Evolutionary conservation across 1,139 yeast genomes (phyloP).

Genomic region (Kodamaea sp.): DNA sequence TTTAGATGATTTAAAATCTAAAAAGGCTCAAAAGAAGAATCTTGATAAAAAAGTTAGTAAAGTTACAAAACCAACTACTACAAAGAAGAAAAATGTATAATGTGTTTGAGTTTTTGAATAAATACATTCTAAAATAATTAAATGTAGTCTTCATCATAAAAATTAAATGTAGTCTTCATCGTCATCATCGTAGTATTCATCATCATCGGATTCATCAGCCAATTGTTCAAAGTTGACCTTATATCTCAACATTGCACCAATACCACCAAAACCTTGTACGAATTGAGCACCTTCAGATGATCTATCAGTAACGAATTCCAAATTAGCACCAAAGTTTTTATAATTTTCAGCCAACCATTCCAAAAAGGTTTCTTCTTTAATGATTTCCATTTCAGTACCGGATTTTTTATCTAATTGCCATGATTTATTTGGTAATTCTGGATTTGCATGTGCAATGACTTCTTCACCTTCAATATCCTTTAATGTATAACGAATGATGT

Average conservation of each 20-base stretch:
- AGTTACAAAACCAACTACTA: conserved; percentile 11
- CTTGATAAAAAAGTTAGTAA: conserved; percentile 1
- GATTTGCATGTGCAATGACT: conserved; percentile 69
- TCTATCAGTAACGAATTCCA: conserved; percentile 94
- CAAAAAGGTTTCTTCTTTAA: conserved; percentile 75
- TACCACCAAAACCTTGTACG: conserved; percentile 97
- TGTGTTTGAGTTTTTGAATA: not conserved
- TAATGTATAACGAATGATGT: conserved; percentile 75
- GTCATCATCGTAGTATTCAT: conserved; percentile 75
- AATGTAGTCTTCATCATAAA: conserved; percentile 57
- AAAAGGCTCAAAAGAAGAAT: conserved; percentile 18
- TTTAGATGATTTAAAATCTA: conserved; percentile 54
- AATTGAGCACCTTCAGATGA: conserved; percentile 98
- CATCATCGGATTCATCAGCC: conserved; percentile 82
- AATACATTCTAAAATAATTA: conserved; percentile 16
- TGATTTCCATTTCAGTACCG: conserved; percentile 85
- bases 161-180: conserved; percentile 55
- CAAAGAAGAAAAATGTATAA: conserved; percentile 1
- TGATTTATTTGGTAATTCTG: conserved; percentile 69
- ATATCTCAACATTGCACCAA: conserved; percentile 93
- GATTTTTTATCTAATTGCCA: conserved; percentile 79
- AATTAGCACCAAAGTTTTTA: conserved; percentile 87
- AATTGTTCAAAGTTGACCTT: conserved; percentile 95
- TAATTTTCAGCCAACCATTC: conserved; percentile 99
- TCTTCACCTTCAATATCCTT: conserved; percentile 81